Evolutionary conservation across 176 grass and related monocot genomes (phyloP).

Genomic region (Areca catechu): DNA sequence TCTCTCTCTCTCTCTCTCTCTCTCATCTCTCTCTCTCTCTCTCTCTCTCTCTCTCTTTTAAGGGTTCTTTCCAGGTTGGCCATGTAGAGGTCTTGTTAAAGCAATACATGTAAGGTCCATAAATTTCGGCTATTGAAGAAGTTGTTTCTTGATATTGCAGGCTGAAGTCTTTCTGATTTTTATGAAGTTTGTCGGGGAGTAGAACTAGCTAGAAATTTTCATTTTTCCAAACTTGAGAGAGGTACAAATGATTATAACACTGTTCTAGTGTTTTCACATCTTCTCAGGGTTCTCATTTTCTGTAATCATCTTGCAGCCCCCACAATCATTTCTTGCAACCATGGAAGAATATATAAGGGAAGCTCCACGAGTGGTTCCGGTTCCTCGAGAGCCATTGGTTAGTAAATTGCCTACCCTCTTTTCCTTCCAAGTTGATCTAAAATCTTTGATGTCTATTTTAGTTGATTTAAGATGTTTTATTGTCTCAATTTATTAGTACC

Average conservation of each 20-base stretch:
- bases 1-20: no score
- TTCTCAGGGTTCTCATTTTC: neutral
- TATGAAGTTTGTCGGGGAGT: conserved; percentile 82
- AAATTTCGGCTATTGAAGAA: neutral
- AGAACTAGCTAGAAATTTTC: conserved; percentile 94
- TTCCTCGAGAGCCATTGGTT: conserved; percentile 59
- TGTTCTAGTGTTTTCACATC: neutral
- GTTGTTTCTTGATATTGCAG: conserved; percentile 38
- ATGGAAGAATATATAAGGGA: conserved; percentile 98
- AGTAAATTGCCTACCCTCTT: neutral
- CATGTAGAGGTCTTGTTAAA: no score
- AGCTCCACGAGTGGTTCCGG: conserved; percentile 70
- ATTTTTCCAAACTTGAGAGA: conserved; percentile 96
- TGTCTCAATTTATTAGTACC: no score
- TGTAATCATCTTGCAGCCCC: conserved; percentile 40
- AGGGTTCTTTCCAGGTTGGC: no score
- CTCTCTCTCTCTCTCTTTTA: no score
- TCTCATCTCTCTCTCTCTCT: no score
- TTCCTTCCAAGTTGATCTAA: no score
- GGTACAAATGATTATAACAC: conserved; percentile 30
- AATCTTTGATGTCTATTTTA: no score
- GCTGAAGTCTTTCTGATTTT: conserved; percentile 91
- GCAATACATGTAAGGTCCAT: no score
- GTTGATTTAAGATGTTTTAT: no score
- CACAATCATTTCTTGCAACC: conserved; percentile 79